Conservation (phyloP, 331 rosid genomes). For the Malus hybrid region DNA sequence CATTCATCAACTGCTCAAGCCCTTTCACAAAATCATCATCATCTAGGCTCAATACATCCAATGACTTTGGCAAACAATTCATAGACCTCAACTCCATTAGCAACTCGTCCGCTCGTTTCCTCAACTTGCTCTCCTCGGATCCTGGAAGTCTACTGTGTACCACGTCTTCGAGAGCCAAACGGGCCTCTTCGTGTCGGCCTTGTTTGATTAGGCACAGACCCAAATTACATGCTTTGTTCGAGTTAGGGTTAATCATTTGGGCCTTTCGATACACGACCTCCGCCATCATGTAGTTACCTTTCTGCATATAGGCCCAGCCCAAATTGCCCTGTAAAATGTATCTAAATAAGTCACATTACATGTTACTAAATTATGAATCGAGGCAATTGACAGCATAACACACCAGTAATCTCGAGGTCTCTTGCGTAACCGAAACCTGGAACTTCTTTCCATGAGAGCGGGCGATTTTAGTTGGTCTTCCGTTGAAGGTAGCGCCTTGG, state of each 20-base stretch:
- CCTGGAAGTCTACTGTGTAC: constrained; percentile 41
- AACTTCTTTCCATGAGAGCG: constrained; percentile 56
- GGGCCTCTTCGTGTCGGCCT: constrained; percentile 53
- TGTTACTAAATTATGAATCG: neutral
- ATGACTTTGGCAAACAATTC: constrained; percentile 13
- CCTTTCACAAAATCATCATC: constrained; percentile 81
- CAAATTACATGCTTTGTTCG: constrained; percentile 82
- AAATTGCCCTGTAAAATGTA: constrained; percentile 56
- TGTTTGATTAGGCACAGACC: constrained; percentile 61
- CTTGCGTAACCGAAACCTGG: constrained; percentile 49
- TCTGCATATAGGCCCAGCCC: constrained; percentile 98
- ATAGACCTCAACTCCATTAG: constrained; percentile 37
- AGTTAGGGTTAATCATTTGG: constrained; percentile 83
- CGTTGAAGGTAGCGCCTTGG: constrained; percentile 40
- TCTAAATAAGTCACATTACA: neutral
- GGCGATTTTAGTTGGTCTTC: constrained; percentile 43
- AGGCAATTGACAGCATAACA: neutral
- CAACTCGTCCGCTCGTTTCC: constrained; percentile 52
- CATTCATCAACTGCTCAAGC: constrained; percentile 47
- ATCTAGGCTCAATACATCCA: constrained; percentile 54
- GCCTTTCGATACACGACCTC: constrained; percentile 81
- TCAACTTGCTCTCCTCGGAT: constrained; percentile 45
- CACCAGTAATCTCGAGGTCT: constrained; percentile 45
- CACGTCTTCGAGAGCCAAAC: constrained; percentile 41
- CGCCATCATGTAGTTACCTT: constrained; percentile 68